Evolutionary conservation across 495 filamentous ascomycete species (phyloP).

Genomic region (Xylaria longipes): DNA sequence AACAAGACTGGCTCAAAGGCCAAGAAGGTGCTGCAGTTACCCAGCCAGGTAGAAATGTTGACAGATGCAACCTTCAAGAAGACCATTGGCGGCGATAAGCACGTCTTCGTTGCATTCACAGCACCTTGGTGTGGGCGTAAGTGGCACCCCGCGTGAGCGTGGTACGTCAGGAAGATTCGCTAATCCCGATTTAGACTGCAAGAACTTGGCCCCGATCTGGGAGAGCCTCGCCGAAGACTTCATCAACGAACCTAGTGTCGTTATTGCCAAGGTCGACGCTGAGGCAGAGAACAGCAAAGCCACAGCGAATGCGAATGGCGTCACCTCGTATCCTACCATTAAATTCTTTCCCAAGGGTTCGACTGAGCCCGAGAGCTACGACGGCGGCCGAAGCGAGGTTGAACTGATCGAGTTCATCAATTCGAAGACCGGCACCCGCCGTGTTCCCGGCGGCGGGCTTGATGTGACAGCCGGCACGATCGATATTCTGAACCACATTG

Average conservation of each 20-base stretch:
- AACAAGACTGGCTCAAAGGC: constrained; percentile 87
- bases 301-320: constrained; percentile 75
- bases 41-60: constrained; percentile 79
- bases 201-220: constrained; percentile 88
- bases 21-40: constrained; percentile 69
- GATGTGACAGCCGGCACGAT: constrained; percentile 83
- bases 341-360: constrained; percentile 96
- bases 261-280: constrained; percentile 94
- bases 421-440: constrained; percentile 86
- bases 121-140: constrained; percentile 96
- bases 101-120: constrained; percentile 95
- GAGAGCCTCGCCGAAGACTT: constrained; percentile 87
- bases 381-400: constrained; percentile 77
- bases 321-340: constrained; percentile 92
- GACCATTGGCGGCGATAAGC: constrained; percentile 80
- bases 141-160: constrained; percentile 46
- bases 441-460: constrained; percentile 80
- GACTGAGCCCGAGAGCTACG: constrained; percentile 73
- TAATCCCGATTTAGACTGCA: constrained; percentile 78
- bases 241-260: constrained; percentile 72
- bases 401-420: constrained; percentile 86
- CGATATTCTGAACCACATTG: constrained; percentile 73
- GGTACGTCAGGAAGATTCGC: constrained; percentile 21
- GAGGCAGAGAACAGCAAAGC: constrained; percentile 84
- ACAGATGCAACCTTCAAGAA: constrained; percentile 80